A percentile compares a stretch with the other conserved stretches of the same genome.
Conservation (phyloP, 306 rosid species). For the Cicer cuneatum region DNA sequence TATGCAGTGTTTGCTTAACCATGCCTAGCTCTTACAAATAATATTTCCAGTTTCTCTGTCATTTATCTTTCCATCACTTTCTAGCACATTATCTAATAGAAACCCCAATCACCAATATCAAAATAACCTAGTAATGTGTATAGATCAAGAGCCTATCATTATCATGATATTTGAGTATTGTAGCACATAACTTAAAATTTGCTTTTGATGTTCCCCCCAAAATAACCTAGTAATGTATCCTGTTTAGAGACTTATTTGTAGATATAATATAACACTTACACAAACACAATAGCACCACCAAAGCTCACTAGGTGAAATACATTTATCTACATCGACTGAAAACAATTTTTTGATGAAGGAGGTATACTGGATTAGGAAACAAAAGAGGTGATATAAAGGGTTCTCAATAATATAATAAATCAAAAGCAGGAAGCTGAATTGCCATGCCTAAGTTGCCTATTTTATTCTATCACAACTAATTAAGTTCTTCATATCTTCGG, state of each 20-base stretch:
- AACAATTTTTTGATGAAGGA: background rate
- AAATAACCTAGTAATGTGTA: too few relatives aligned
- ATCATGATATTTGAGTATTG: background rate
- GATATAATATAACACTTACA: background rate
- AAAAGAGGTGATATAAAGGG: background rate
- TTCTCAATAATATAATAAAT: background rate
- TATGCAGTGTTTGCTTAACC: background rate
- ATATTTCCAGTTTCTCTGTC: background rate
- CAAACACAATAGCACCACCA: background rate
- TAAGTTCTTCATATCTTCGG: background rate
- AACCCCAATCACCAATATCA: too few relatives aligned
- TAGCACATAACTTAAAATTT: background rate
- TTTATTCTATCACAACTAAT: background rate
- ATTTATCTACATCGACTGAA: background rate
- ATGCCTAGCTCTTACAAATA: background rate
- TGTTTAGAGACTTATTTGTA: background rate
- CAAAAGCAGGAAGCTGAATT: background rate
- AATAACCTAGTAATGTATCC: background rate
- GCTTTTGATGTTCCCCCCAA: background rate
- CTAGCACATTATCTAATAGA: background rate
- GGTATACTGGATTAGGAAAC: background rate
- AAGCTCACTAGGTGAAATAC: background rate
- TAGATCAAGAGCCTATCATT: too few relatives aligned
- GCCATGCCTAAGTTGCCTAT: constrained; percentile 8
- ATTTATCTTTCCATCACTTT: background rate